These are phyloP conservation scores for Aspergillus intermedius DNA, from an alignment of 2,329 filamentous ascomycete genomes.

Conservation along the genomic window DNA sequence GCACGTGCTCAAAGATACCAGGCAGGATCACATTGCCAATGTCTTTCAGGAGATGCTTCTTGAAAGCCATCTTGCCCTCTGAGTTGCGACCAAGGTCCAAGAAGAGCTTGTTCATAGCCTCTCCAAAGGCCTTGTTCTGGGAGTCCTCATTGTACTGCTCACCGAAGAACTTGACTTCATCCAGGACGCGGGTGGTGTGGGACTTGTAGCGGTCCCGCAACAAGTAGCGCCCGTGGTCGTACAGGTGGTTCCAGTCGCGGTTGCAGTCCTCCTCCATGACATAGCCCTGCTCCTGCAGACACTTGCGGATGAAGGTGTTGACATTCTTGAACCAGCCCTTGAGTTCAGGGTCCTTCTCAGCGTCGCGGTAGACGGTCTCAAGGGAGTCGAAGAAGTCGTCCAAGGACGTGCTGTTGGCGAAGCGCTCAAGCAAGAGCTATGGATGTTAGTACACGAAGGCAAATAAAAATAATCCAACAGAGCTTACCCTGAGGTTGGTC, in stretches of 20 bases:
- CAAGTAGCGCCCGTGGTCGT: conserved; percentile 78
- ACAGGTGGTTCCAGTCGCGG: conserved; percentile 74
- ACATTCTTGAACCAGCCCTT: conserved; percentile 81
- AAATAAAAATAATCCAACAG: no score
- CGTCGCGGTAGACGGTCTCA: conserved; percentile 77
- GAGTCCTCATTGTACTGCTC: conserved; percentile 85
- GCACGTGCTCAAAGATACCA: conserved; percentile 70
- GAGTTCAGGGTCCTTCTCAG: conserved; percentile 78
- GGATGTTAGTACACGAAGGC: conserved; percentile 18
- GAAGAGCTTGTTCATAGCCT: conserved; percentile 77
- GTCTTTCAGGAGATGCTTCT: conserved; percentile 87
- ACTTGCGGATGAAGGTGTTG: conserved; percentile 71
- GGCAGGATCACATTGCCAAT: conserved; percentile 81
- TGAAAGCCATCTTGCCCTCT: conserved; percentile 79
- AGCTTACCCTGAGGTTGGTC: conserved; percentile 64
- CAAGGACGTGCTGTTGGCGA: conserved; percentile 87
- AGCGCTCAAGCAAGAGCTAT: conserved; percentile 82
- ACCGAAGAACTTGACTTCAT: conserved; percentile 84
- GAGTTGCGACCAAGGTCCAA: conserved; percentile 81
- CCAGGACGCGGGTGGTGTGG: conserved; percentile 78
- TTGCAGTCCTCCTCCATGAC: conserved; percentile 76
- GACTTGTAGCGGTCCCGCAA: conserved; percentile 80
- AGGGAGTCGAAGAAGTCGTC: conserved; percentile 82
- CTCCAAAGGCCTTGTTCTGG: conserved; percentile 74
- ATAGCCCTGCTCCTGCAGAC: conserved; percentile 82